Evolutionary conservation across 345 rosid genomes (phyloP), one percentile per base, ranked within the genome.

Genomic region (Gossypium mustelinum): DNA sequence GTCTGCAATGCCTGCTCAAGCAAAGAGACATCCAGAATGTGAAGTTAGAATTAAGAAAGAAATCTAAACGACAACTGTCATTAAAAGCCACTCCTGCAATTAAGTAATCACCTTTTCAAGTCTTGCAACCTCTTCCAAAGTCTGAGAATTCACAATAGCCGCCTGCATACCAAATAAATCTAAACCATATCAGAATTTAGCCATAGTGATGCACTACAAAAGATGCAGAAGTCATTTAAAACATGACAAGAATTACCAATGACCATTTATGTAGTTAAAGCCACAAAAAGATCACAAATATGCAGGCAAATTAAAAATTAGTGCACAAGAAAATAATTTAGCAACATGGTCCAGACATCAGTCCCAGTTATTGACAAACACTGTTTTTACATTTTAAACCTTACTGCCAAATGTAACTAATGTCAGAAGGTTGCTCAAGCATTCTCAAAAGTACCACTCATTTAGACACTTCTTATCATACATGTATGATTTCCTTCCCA

Each of bases 121-220:
- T 85, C 98, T 86, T 57, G 97, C 97, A 81, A 96, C 97, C 87
- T 96, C 99, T 87, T 96, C 98, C 65, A 96, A 89, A 62, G 98
- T 96, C 91, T 96, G 97, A 45, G 99, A 93, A 79, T 93, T 96
- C 79, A 93, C 91, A 82, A 96, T 96, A 68, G 99, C 99, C 73
- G 99, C 97, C 98, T 96, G 92, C 84, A 85, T 16, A 75, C 48
- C 79, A 75, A 79, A 82, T 27, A 18, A 72, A 73, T 69, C 20
- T 54, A 25, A 80, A 18, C 16, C 44, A 57, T 0, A 39, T 44
- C 39, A 56, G 16, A 50, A 18, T 47, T 56, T 70, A 63, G 62
- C 20, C 66, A 3, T 57, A 57, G 9, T 16, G 29, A 57, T 22
- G 73, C 59, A 16, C 24, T 16, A 25, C 44, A 50, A 69, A 65